phyloP scores from a whole-genome alignment of 116 monocot genomes.

The Cymodocea nodosa region DNA sequence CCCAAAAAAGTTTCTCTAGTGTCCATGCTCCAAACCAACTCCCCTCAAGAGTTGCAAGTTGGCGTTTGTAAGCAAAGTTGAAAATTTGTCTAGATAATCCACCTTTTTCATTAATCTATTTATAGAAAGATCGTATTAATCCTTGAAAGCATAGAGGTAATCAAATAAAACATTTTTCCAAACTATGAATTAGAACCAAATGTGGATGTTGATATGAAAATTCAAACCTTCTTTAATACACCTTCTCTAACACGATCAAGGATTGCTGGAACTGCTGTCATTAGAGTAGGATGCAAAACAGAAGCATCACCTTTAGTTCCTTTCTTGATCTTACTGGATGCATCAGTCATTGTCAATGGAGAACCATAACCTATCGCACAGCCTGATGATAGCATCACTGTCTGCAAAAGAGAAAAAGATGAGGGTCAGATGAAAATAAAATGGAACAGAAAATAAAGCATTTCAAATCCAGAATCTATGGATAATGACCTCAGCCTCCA shows the following conservation, averaged over 20 bases:
- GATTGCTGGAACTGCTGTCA: constrained; percentile 54
- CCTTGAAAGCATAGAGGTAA: no score
- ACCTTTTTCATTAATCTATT: constrained; percentile 30
- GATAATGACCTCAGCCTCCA: constrained; percentile 39
- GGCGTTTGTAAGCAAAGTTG: constrained; percentile 29
- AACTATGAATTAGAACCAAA: neutral
- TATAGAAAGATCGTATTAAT: neutral
- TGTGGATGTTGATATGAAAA: neutral
- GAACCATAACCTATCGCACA: constrained; percentile 52
- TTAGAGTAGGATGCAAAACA: constrained; percentile 34
- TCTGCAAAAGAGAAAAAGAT: constrained; percentile 12
- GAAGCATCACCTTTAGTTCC: constrained; percentile 64
- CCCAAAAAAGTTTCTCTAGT: constrained; percentile 33
- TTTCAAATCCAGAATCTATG: neutral
- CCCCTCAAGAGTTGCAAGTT: constrained; percentile 29
- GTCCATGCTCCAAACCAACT: constrained; percentile 47
- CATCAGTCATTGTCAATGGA: constrained; percentile 42
- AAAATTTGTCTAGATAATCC: constrained; percentile 34
- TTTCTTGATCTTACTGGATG: constrained; percentile 58
- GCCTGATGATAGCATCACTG: constrained; percentile 34
- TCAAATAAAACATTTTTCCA: no score
- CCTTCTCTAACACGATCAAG: constrained; percentile 52
- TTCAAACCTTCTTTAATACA: constrained; percentile 41
- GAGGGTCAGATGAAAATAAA: neutral
- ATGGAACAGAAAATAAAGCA: neutral